Evolutionary conservation across 352 stramenopile species (phyloP).

Genomic region (Phytophthora litchii): DNA sequence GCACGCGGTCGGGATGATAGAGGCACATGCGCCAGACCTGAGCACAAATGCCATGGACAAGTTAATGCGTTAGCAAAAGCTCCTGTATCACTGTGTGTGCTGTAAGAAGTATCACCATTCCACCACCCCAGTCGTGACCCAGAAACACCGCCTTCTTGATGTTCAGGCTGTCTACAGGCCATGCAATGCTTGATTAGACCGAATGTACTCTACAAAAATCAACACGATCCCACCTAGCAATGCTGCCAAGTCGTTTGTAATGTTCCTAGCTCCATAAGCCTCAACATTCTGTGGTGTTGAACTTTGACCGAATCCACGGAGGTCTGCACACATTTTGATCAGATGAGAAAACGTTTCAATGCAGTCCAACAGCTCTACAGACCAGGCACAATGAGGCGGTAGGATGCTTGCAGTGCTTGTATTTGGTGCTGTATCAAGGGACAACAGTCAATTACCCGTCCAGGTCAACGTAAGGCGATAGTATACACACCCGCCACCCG

Average conservation of each 20-base stretch:
- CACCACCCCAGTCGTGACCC: slow-evolving; percentile 77
- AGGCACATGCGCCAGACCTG: slow-evolving; percentile 72
- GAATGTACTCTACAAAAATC: not conserved
- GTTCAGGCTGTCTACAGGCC: slow-evolving; percentile 52
- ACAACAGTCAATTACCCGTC: slow-evolving; percentile 2
- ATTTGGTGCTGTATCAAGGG: slow-evolving; percentile 57
- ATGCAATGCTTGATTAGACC: no score
- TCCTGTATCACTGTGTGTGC: not conserved
- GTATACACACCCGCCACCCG: slow-evolving; percentile 49
- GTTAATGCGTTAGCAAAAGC: not conserved
- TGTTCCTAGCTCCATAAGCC: slow-evolving; percentile 65
- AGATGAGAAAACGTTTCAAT: not conserved
- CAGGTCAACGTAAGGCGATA: not conserved
- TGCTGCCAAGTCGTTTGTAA: slow-evolving; percentile 53
- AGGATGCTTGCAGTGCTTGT: slow-evolving; percentile 44
- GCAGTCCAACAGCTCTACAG: not conserved
- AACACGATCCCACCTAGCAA: slow-evolving; percentile 44
- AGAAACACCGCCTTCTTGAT: slow-evolving; percentile 74
- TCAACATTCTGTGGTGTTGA: slow-evolving; percentile 53
- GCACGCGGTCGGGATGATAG: slow-evolving; percentile 64
- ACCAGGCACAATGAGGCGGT: slow-evolving; percentile 66
- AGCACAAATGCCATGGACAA: not conserved
- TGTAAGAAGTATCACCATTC: slow-evolving; percentile 22
- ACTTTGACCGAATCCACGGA: slow-evolving; percentile 67
- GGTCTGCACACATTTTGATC: slow-evolving; percentile 29